Evolutionary conservation across 331 rosid genomes (phyloP).

Genomic region (Pyracantha coccinea): DNA sequence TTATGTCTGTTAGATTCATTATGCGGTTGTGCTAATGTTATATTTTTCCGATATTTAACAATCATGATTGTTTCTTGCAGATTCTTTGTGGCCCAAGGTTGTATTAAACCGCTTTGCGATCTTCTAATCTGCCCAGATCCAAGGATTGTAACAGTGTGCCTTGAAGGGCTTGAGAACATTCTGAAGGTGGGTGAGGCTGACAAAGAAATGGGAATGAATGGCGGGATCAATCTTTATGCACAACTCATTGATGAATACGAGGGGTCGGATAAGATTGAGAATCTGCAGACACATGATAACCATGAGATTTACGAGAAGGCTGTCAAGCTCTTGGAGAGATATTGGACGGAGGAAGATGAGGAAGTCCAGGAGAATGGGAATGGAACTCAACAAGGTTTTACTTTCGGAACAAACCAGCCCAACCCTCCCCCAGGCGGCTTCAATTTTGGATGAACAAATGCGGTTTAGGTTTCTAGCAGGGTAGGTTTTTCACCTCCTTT

Average conservation of each 20-base stretch:
- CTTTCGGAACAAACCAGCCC: conserved; percentile 46
- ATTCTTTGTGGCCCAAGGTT: conserved; percentile 43
- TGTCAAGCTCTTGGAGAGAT: conserved; percentile 64
- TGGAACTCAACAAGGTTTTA: conserved; percentile 31
- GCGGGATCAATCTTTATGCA: conserved; percentile 40
- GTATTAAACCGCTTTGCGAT: conserved; percentile 54
- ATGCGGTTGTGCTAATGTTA: not conserved
- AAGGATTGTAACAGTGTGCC: conserved; percentile 52
- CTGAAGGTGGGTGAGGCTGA: conserved; percentile 68
- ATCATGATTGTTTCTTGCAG: conserved; percentile 19
- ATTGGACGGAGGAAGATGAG: conserved; percentile 63
- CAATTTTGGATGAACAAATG: conserved; percentile 29
- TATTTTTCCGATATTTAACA: not conserved
- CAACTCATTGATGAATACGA: conserved; percentile 45
- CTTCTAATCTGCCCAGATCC: conserved; percentile 56
- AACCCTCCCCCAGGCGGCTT: conserved; percentile 54
- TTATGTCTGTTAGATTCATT: not conserved
- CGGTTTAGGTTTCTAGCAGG: conserved; percentile 8
- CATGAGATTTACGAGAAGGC: conserved; percentile 65
- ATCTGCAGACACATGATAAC: conserved; percentile 55
- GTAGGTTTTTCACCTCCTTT: conserved; percentile 8
- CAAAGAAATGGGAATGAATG: conserved; percentile 46
- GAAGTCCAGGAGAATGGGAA: conserved; percentile 42
- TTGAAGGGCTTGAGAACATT: conserved; percentile 63
- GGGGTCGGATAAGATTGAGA: conserved; percentile 57